Conservation (phyloP, 2,329 filamentous ascomycete genomes). For the Chaetothyriales sp. region DNA sequence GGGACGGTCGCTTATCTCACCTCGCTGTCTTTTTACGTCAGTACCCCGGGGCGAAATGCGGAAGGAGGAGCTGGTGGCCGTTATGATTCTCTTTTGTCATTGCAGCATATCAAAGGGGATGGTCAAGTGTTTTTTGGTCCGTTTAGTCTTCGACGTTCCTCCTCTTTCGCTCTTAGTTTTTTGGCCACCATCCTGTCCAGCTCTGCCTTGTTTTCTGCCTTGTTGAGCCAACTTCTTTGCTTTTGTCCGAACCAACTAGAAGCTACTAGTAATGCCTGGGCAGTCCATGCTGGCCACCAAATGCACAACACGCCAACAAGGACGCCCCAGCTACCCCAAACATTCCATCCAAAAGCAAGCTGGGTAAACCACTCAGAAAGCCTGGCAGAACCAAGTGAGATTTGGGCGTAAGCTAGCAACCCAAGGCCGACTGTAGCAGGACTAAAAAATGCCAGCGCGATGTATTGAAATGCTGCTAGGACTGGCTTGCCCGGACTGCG, state of each 20-base stretch:
- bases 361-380: constrained; percentile 49
- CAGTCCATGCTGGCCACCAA: constrained; percentile 87
- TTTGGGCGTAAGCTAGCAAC: constrained; percentile 33
- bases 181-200: background rate
- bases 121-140: background rate
- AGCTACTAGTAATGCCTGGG: constrained; percentile 28
- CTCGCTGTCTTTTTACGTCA: background rate
- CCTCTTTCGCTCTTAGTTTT: background rate
- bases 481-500: constrained; percentile 16
- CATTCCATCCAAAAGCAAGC: constrained; percentile 74
- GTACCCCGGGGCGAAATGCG: background rate
- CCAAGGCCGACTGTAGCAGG: constrained; percentile 40
- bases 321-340: constrained; percentile 70
- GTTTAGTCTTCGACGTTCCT: background rate
- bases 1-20: background rate
- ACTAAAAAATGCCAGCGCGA: constrained; percentile 42
- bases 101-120: background rate
- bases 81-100: background rate
- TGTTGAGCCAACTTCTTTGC: background rate
- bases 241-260: constrained; percentile 10
- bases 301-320: constrained; percentile 83
- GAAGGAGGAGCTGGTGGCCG: background rate
- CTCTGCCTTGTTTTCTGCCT: background rate
- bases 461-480: constrained; percentile 25
- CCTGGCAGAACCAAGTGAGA: constrained; percentile 14